A percentile compares a stretch with the other conserved stretches of the same genome.
Evolutionary conservation across 495 filamentous ascomycete species (phyloP).

Genomic region (Glonium stellatum): DNA sequence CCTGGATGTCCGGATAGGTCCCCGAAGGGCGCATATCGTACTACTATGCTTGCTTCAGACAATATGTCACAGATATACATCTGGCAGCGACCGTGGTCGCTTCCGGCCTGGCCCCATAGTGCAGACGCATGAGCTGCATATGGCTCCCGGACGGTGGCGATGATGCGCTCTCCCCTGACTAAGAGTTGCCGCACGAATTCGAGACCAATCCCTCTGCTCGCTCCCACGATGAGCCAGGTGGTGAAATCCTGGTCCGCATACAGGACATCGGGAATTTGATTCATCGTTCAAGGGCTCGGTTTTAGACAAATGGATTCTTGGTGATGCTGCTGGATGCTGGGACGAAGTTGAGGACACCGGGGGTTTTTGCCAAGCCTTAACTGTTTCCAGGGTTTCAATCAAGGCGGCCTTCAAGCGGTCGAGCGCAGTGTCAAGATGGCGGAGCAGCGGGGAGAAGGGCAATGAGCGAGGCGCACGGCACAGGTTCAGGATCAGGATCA

Average conservation of each 20-base stretch:
- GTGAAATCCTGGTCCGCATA: conserved; percentile 29
- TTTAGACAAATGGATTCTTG: not conserved
- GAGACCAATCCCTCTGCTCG: conserved; percentile 51
- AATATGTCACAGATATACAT: conserved; percentile 49
- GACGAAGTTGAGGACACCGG: not conserved
- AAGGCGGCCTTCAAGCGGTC: too few relatives aligned
- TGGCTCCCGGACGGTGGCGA: conserved; percentile 46
- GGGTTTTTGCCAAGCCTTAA: not conserved
- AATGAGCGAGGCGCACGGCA: too few relatives aligned
- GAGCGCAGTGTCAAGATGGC: too few relatives aligned
- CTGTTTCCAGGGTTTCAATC: too few relatives aligned
- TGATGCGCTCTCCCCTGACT: conserved; percentile 41
- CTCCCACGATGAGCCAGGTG: conserved; percentile 52
- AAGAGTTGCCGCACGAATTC: conserved; percentile 50
- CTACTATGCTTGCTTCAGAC: conserved; percentile 45
- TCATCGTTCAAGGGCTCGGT: conserved; percentile 19
- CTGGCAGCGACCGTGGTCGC: conserved; percentile 37
- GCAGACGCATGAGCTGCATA: conserved; percentile 34
- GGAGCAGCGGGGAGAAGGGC: too few relatives aligned
- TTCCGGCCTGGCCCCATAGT: conserved; percentile 39
- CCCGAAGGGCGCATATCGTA: conserved; percentile 28
- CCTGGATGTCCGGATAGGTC: conserved; percentile 9
- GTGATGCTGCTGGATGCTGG: not conserved
- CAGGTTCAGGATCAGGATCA: too few relatives aligned
- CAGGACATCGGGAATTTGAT: conserved; percentile 29